Evolutionary conservation across 352 stramenopile species (phyloP), one percentile per base, ranked within the genome.

Genomic region (Globisporangium splendens): DNA sequence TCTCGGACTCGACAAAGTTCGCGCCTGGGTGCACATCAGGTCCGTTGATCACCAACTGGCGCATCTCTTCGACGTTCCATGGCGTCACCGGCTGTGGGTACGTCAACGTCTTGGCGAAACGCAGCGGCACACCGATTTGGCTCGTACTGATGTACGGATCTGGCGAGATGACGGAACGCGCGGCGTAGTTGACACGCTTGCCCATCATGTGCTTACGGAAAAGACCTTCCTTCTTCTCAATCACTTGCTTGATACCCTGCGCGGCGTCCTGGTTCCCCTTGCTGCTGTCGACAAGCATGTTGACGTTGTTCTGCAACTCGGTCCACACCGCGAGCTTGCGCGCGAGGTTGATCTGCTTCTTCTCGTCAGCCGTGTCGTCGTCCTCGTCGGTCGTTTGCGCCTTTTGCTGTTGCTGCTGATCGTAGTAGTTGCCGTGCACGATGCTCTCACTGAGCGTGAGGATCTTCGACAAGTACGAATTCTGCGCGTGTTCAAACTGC

Each of bases 191-290:
- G 20, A 99, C 98, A 62, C 98, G 96, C 82, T 99, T 99, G 49
- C 98, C 98, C 88, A 96, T 96, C 88, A 96, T 96, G 66, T 95
- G 82, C 75, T 99, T 99, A 41, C 98, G 95, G 75, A 99, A 99
- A 12, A 99, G 86, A 63, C 98, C 98, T 73, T 99, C 96, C 73
- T 99, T 99, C 74, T 98, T 98, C 78, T 99, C 98, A 50, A 99
- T 95, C 46, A 99, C 68, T 73, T 99, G 97, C 48, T 96, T 91
- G 65, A 99, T 98, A 54, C 96, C 97, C 49, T 89, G 83, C 2
- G 81, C 72, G 12, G 86, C 75, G 38, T 95, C 84, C 79, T 0
- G 79, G 77, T 82, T 84, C 5, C 82, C 84, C 53, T 87, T 89
- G 58, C 81, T 88, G 66, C 71, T 92, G 68, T 96, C 86, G 12